Evolutionary conservation across 2,329 filamentous ascomycete genomes (phyloP).

Genomic region (Fusarium luffae): DNA sequence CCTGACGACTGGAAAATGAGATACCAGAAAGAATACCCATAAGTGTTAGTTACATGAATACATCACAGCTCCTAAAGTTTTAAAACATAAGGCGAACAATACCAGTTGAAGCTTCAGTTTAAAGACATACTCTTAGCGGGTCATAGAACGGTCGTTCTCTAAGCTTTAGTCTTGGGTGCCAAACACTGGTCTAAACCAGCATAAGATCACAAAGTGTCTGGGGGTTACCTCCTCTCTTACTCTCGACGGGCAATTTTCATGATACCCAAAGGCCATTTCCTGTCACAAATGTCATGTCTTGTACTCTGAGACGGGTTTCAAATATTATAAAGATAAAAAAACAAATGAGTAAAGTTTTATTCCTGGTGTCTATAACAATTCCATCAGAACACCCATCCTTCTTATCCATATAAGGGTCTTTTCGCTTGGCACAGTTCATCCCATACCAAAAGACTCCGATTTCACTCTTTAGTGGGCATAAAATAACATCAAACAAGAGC

Average conservation of each 20-base stretch:
- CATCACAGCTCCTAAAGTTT: neutral
- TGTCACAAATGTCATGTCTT: neutral
- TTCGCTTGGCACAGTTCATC: neutral
- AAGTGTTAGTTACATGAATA: conserved; percentile 1
- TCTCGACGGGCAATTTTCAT: neutral
- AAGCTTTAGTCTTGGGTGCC: neutral
- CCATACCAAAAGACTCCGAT: conserved; percentile 1
- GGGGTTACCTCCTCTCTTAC: neutral
- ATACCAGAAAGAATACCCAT: conserved; percentile 24
- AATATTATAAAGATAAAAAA: neutral
- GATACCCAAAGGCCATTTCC: neutral
- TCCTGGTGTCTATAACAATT: conserved; percentile 17
- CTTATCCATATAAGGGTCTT: neutral
- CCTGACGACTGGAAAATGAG: conserved; percentile 19
- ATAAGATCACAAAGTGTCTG: neutral
- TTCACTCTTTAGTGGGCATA: neutral
- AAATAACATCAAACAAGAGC: neutral
- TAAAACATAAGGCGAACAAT: neutral
- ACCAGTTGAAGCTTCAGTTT: neutral
- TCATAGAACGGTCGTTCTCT: neutral
- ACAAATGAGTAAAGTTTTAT: conserved; percentile 8
- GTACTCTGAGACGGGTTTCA: neutral
- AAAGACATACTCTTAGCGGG: neutral
- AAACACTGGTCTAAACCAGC: neutral
- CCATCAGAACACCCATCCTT: conserved; percentile 1